Evolutionary conservation across 345 rosid genomes (phyloP).

Genomic region (Citrus inodora): DNA sequence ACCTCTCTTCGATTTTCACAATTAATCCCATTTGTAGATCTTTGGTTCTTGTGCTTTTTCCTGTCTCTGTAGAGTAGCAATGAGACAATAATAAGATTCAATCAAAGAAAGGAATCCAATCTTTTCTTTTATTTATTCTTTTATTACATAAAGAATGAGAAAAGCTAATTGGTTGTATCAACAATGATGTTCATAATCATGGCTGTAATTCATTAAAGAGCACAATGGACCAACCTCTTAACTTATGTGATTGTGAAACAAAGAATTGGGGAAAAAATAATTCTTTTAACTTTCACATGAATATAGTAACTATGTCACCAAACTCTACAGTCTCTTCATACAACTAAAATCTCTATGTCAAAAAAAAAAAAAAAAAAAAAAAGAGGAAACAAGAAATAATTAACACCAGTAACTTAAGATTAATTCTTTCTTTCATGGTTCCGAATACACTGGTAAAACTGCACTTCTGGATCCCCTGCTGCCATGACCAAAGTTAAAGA

Average conservation of each 20-base stretch:
- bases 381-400: neutral
- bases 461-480: conserved; percentile 67
- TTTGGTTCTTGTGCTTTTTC: neutral
- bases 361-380: neutral
- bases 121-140: too few species aligned
- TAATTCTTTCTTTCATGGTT: conserved; percentile 30
- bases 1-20: too few species aligned
- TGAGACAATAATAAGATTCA: conserved; percentile 16
- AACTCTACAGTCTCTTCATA: conserved; percentile 23
- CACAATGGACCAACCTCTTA: conserved; percentile 13
- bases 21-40: neutral
- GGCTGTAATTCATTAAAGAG: conserved; percentile 11
- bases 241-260: neutral
- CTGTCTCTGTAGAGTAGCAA: neutral
- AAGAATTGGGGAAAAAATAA: conserved; percentile 12
- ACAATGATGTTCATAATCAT: conserved; percentile 25
- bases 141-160: neutral
- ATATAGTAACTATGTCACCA: conserved; percentile 21
- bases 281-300: conserved; percentile 17
- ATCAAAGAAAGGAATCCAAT: conserved; percentile 1
- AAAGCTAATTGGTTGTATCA: conserved; percentile 1
- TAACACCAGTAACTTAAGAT: neutral
- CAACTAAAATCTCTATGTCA: conserved; percentile 27
- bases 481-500: conserved; percentile 72
- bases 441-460: conserved; percentile 56